Evolutionary conservation across 1,284 basidiomycete species (phyloP), one percentile per base, ranked within the genome.

Genomic region (Cutaneotrichosporon cyanovorans): DNA sequence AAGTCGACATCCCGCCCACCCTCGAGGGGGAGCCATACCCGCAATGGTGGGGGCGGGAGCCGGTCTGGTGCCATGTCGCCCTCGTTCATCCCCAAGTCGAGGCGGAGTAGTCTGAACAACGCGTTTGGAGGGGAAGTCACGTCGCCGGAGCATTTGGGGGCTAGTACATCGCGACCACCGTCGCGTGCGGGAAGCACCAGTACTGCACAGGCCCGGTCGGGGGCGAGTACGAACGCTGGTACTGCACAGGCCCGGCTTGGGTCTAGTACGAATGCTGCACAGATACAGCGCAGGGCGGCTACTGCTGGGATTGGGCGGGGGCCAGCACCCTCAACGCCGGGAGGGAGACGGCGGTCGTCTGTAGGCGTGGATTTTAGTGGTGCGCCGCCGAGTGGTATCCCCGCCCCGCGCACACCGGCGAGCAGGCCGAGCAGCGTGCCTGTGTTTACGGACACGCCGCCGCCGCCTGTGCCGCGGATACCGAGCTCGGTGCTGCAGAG

Each of bases 391-490:
- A 60, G 54, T 11, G 53, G 52, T 25, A 65, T 65, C 21, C 63
- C 65, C 15, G 55, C 28, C 34, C 34, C 20, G 15, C 43, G 53
- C 28, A 55, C 57, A 10, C 59, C 60, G 9, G 20, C 33, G 10
- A 44, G 43, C 12, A 46, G 66, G 31, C 64, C 63, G 3, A 55
- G 49, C 9, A 55, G 48, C n/a, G 56, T 61, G 15, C 61, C 60
- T 42, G 49, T 52, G 14, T 62, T 65, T 33, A 22, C 42, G 50
- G 56, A 34, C 25, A 50, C 48, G 37, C 51, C 62, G 19, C 65
- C 62, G 9, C 64, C 66, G 12, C 65, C 63, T 25, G 62, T 67
- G 3, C 65, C 66, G 19, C 51, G 65, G 32, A 69, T 69, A 42
- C 66, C 66, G 16, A 47, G 34, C 25, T n/a, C 32, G 25, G 8